phyloP scores from a whole-genome alignment of 2,329 filamentous ascomycete genomes.

The Diplodia sapinea region DNA sequence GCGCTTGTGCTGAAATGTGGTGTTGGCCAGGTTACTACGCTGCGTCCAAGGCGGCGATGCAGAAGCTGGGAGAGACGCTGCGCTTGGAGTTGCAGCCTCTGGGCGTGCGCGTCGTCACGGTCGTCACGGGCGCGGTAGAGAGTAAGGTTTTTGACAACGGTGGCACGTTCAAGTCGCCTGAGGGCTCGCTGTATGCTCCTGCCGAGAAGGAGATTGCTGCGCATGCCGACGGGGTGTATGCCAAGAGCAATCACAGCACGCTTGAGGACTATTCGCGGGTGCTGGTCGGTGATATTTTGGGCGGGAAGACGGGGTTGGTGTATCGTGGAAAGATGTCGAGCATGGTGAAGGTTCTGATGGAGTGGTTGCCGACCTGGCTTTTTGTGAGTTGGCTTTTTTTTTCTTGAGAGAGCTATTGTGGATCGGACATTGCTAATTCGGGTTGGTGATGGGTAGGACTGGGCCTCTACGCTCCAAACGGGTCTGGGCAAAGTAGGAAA shows the following conservation, averaged over 20 bases:
- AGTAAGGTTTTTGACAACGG: constrained; percentile 1
- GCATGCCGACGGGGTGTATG: background rate
- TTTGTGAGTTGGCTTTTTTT: background rate
- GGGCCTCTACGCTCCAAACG: background rate
- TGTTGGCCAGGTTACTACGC: constrained; percentile 38
- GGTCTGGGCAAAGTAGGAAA: background rate
- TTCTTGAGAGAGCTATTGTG: background rate
- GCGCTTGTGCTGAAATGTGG: too few relatives aligned
- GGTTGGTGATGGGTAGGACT: background rate
- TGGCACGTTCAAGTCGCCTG: background rate
- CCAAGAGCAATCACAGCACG: background rate
- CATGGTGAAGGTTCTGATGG: background rate
- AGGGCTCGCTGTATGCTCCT: background rate
- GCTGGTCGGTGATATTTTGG: background rate
- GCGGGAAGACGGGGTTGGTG: background rate
- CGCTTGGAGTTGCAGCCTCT: constrained; percentile 38
- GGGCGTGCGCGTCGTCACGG: constrained; percentile 37
- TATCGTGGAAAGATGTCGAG: background rate
- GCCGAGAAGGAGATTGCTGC: background rate
- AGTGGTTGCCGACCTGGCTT: background rate
- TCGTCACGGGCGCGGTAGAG: constrained; percentile 35
- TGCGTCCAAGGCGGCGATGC: constrained; percentile 47
- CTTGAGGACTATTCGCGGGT: background rate
- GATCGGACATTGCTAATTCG: background rate
- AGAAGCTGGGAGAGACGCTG: constrained; percentile 39